Evolutionary conservation across 768 basidiomycete species (phyloP), one percentile per base, ranked within the genome.

Genomic region (Phanerochaete carnosa): DNA sequence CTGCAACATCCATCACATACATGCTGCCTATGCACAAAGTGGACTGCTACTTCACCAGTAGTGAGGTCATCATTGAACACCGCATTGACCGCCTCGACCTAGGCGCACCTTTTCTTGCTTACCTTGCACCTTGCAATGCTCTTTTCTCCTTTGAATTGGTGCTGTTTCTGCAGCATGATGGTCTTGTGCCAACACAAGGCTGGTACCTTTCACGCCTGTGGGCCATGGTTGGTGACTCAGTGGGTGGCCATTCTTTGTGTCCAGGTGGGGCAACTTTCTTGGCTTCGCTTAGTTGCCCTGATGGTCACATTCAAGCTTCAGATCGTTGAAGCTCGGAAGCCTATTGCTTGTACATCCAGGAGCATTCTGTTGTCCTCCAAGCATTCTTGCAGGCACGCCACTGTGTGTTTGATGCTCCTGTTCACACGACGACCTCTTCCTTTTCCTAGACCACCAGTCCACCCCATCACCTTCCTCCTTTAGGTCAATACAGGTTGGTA

Each of bases 191-290:
- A 0, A 75, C 70, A 0, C 64, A 72, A 0, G 25, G 59, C 0
- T 81, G 77, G 74, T 79, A 79, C 64, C 65, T 72, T 0, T 7
- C 13, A 0, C 68, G 72, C 2, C 59, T 81, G 0, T 65, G 60
- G 1, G 3, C 15, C 0, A 58, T 68, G 33, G 74, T 77, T 43
- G 64, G 68, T 0, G 32, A 58, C n/a, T 39, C 19, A 4, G 23
- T 72, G 12, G 66, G 65, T 0, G 78, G 77, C 5, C 76, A 79
- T 39, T 79, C 75, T 1, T 47, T 79, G 57, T 74, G 74, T 15
- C 66, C 78, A 7, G 77, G 80, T 0, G 77, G 79, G 4, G 77
- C 79, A 0, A 82, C 79, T 5, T 65, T 53, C 12, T 66, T 77
- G 1, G 79, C 80, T 0, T 62, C 64, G n/a, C 33, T 59, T 0